Evolutionary conservation across 2,329 filamentous ascomycete genomes (phyloP).

Genomic region (Fusarium longipes): DNA sequence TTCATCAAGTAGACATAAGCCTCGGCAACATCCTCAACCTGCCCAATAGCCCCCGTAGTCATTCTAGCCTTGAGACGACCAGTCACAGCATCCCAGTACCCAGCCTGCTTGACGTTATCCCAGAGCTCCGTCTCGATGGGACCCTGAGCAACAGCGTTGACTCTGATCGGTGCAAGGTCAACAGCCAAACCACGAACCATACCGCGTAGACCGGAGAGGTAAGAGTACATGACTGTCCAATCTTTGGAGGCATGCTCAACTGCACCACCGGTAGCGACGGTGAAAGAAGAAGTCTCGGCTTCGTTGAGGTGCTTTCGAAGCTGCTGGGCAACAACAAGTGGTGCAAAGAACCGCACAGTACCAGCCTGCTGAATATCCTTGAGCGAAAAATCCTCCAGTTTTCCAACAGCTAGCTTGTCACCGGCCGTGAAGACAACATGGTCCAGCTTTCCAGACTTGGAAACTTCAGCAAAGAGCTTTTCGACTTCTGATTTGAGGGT

Average conservation of each 20-base stretch:
- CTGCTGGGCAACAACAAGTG: slow-evolving; percentile 35
- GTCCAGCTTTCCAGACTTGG: slow-evolving; percentile 32
- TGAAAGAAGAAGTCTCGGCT: slow-evolving; percentile 28
- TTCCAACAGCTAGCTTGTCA: slow-evolving; percentile 24
- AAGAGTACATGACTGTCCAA: slow-evolving; percentile 34
- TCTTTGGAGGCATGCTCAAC: slow-evolving; percentile 29
- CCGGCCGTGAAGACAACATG: slow-evolving; percentile 40
- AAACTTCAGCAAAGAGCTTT: slow-evolving; percentile 24
- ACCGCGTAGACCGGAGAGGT: slow-evolving; percentile 27
- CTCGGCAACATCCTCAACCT: slow-evolving; percentile 38
- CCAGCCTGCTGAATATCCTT: slow-evolving; percentile 33
- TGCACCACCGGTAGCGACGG: slow-evolving; percentile 30
- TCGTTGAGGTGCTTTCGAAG: slow-evolving; percentile 31
- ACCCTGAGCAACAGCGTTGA: slow-evolving; percentile 36
- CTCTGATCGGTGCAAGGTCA: slow-evolving; percentile 35
- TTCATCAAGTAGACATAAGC: slow-evolving; percentile 43
- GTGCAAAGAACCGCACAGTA: slow-evolving; percentile 36
- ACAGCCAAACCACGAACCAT: slow-evolving; percentile 33
- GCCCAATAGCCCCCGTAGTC: slow-evolving; percentile 25
- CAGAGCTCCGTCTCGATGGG: slow-evolving; percentile 36
- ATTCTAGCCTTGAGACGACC: slow-evolving; percentile 24
- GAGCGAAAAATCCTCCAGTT: slow-evolving; percentile 24
- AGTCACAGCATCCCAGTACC: slow-evolving; percentile 34
- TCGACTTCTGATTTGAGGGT: slow-evolving; percentile 27
- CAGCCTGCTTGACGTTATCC: slow-evolving; percentile 26